Conservation (phyloP, 805 yeast species). For the Metschnikowia arizonensis region DNA sequence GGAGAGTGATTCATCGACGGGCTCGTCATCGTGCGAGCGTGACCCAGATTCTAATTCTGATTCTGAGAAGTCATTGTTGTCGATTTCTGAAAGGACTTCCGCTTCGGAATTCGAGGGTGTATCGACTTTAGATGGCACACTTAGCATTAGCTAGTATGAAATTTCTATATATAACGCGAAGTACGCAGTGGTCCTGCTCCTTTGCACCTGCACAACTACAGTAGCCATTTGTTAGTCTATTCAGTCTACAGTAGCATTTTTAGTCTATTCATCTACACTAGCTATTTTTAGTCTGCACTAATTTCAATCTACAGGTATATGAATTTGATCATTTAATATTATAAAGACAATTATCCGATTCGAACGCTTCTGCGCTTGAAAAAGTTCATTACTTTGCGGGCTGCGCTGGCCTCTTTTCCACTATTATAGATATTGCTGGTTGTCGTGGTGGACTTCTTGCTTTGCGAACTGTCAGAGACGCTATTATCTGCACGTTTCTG, state of each 20-base stretch:
- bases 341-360: slow-evolving; percentile 9
- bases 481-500: slow-evolving; percentile 25
- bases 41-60: slow-evolving; percentile 8
- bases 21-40: slow-evolving; percentile 5
- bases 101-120: background rate
- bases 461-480: slow-evolving; percentile 24
- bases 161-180: background rate
- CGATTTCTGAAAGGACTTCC: background rate
- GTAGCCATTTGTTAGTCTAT: background rate
- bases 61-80: slow-evolving; percentile 4
- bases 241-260: no score
- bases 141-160: background rate
- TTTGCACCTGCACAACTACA: background rate
- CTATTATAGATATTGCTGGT: slow-evolving; percentile 23
- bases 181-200: background rate
- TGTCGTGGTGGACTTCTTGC: slow-evolving; percentile 26
- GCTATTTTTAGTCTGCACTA: no score
- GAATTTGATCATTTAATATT: background rate
- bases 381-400: slow-evolving; percentile 38
- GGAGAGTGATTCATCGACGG: slow-evolving; percentile 29
- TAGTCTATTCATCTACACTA: no score
- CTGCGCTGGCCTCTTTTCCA: slow-evolving; percentile 64
- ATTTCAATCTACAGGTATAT: background rate
- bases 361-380: slow-evolving; percentile 20
- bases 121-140: background rate